These are phyloP conservation scores for Brasenia schreberi DNA, from an alignment of 164 flowering plant species.

Conservation along the genomic window DNA sequence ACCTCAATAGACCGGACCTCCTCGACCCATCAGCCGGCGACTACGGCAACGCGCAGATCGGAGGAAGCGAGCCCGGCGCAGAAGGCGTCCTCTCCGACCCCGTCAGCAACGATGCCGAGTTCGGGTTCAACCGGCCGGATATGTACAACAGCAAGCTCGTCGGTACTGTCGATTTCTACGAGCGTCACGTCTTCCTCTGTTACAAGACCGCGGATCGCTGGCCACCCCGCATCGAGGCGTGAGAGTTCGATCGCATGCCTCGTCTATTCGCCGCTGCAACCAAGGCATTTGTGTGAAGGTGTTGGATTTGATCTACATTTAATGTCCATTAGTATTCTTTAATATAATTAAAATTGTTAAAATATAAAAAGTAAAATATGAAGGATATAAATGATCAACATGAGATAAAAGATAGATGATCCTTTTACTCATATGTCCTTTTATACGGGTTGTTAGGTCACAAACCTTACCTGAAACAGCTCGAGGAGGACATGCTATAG, in stretches of 20 bases:
- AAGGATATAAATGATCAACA: too few relatives aligned
- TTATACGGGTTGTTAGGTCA: too few relatives aligned
- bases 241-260: constrained; percentile 50
- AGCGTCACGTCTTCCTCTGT: constrained; percentile 80
- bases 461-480: too few relatives aligned
- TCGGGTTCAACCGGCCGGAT: constrained; percentile 68
- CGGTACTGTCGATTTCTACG: constrained; percentile 53
- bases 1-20: constrained; percentile 1
- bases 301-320: too few relatives aligned
- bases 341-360: too few relatives aligned
- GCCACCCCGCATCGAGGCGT: constrained; percentile 52
- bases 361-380: too few relatives aligned
- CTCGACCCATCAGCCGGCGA: constrained; percentile 2
- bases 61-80: neutral
- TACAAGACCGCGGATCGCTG: constrained; percentile 51
- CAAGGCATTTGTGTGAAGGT: too few relatives aligned
- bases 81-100: constrained; percentile 7
- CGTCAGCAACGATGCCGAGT: constrained; percentile 26
- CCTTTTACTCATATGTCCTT: too few relatives aligned
- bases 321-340: too few relatives aligned
- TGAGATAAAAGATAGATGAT: too few relatives aligned
- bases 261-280: constrained; percentile 36
- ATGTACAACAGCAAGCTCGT: constrained; percentile 45
- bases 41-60: neutral
- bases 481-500: too few relatives aligned